A percentile compares a stretch with the other conserved stretches of the same genome.
Evolutionary conservation across 495 filamentous ascomycete genomes (phyloP).

Genomic region (Polyplosphaeria fusca): DNA sequence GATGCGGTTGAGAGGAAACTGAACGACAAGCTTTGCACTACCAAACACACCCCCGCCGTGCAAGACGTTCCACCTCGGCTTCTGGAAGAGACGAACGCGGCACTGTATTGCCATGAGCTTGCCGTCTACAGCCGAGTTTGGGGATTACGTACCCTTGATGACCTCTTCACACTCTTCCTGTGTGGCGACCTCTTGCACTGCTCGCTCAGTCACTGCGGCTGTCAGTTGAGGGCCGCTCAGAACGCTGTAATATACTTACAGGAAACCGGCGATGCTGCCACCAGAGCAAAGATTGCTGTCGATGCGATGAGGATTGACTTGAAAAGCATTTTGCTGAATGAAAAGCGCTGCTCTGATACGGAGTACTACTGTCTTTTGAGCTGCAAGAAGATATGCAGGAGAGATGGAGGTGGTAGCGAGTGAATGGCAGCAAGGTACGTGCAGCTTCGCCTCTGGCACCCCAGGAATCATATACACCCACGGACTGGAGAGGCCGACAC

Average conservation of each 20-base stretch:
- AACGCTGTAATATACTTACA: too few relatives aligned
- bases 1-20: too few relatives aligned
- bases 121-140: too few relatives aligned
- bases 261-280: not conserved
- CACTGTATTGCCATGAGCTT: too few relatives aligned
- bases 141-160: not conserved
- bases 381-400: not conserved
- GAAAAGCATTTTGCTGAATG: not conserved
- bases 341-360: too few relatives aligned
- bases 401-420: not conserved
- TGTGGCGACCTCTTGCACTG: not conserved
- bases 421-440: not conserved
- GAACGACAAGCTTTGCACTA: too few relatives aligned
- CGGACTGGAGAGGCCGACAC: too few relatives aligned
- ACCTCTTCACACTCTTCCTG: not conserved
- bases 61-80: too few relatives aligned
- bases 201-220: not conserved
- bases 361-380: too few relatives aligned
- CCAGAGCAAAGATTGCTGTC: not conserved
- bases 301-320: not conserved
- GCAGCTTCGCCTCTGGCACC: not conserved
- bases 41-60: too few relatives aligned
- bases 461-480: not conserved
- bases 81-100: too few relatives aligned
- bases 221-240: too few relatives aligned